Conservation (phyloP, 140 eudicot genomes). For the Erigeron philadelphicus region DNA sequence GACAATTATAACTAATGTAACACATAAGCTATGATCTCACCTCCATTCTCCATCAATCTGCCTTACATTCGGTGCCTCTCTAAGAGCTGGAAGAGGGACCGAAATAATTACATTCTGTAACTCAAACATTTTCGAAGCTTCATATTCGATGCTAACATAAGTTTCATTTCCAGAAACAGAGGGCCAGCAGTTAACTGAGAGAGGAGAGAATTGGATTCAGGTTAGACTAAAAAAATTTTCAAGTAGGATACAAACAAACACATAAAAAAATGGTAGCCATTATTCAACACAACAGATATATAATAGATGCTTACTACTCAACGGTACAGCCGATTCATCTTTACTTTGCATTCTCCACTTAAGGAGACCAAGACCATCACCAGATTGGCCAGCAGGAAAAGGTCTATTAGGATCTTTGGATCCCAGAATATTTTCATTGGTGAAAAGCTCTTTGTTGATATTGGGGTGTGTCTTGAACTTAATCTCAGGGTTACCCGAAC, state of each 20-base stretch:
- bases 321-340: slow-evolving; percentile 81
- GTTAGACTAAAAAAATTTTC: not conserved
- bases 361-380: slow-evolving; percentile 80
- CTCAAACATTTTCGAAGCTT: slow-evolving; percentile 63
- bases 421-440: slow-evolving; percentile 72
- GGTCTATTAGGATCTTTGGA: slow-evolving; percentile 91
- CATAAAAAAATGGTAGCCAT: not conserved
- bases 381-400: slow-evolving; percentile 62
- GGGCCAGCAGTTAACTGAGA: slow-evolving; percentile 93
- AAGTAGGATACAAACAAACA: not conserved
- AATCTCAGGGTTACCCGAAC: slow-evolving; percentile 69
- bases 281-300: not conserved
- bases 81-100: slow-evolving; percentile 78
- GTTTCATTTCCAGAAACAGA: slow-evolving; percentile 94
- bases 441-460: slow-evolving; percentile 73
- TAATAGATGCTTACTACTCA: slow-evolving; percentile 52
- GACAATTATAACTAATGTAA: not conserved
- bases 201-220: slow-evolving; percentile 5
- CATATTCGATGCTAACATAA: slow-evolving; percentile 83
- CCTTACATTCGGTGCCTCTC: slow-evolving; percentile 73
- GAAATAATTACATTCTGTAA: slow-evolving; percentile 81
- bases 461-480: slow-evolving; percentile 86
- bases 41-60: slow-evolving; percentile 79
- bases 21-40: slow-evolving; percentile 29
- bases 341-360: slow-evolving; percentile 96